Base-by-base conservation (phyloP, 2,329 filamentous ascomycete species). In the Verticillium tricorpus region DNA sequence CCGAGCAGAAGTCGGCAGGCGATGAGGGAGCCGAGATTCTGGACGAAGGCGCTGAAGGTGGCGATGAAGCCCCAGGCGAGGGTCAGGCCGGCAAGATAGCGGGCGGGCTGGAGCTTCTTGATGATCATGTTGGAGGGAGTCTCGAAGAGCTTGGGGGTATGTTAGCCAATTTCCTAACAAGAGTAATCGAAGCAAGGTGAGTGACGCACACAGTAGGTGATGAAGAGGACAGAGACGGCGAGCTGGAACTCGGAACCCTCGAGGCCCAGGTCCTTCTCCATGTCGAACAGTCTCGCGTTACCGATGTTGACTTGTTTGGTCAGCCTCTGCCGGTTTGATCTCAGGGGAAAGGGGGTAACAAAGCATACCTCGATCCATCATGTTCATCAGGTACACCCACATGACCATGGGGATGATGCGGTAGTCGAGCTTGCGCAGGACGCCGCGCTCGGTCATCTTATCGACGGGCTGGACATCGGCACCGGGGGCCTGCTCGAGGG, bases 211-310 rank as follows among this genome's bases (percentile, higher is more conserved):
- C 78, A 82, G 58, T 76, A 75, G 2, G 72, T 71, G 37, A 77
- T 64, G 58, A 73, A 74, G 17, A 74, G 68, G 15, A 74, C 67
- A 0, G 82, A 84, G 1, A 85, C 81, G 0, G 80, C 76, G 14
- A 81, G 59, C 69, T 89, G 85, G 67, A 85, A 89, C 66, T 88
- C 81, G 25, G 82, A 80, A 3, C 79, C 78, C 32, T 71, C 69
- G 65, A 91, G 74, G 12, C 78, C 75, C 2, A 90, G 76, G 61
- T 89, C 86, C 25, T 81, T 73, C 69, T 89, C 84, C 37, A 90
- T 66, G 1, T 82, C 82, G 65, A 86, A 87, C 1, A 89, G 76
- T 9, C 82, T 77, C 19, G 86, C 86, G 74, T 89, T 89, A 45
- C 86, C 85, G 64, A 86, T 87, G 63, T 85, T 82, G 25, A 81